Base-by-base conservation (phyloP, 2,329 filamentous ascomycete species). In the Curvularia sp. region DNA sequence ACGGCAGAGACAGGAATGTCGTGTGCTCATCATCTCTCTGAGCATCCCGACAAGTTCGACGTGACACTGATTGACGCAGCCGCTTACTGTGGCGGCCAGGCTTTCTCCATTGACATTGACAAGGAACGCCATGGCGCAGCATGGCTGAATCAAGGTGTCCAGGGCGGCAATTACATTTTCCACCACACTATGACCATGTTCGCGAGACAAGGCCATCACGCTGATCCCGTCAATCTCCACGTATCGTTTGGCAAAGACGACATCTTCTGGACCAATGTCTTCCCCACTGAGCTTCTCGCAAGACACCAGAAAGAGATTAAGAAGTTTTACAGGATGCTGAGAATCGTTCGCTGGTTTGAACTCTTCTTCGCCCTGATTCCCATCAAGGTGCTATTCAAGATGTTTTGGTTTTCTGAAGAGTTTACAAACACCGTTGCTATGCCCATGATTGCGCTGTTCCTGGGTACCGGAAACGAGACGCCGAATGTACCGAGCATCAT, bases 381-480 rank as follows among this genome's bases (percentile, higher is more conserved):
- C 0, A 86, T 92, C 67, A 87, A 85, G 58, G 75, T 86, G 32
- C 82, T 92, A 72, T 80, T 92, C 65, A 85, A 84, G 55, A 74
- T 91, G 49, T 91, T 90, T 74, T 78, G 86, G 55, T 92, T 92
- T 76, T 87, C 82, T 55, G 81, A 84, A 9, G 88, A 90, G 54
- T 93, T 92, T 70, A 84, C 84, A 15, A 87, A 92, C 68, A 87
- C 86, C 34, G 87, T 92, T 75, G 86, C 89, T 0, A 81, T 90
- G 56, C 89, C 89, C 0, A 84, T 92, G 72, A 84, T 91, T 30
- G 89, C 89, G 0, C 79, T 92, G 1, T 92, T 93, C 70, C 79
- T 92, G 0, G 89, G 89, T 0, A 92, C 89, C 5, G 89, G 89
- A 1, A 92, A 92, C 64, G 87, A 90, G 66, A 89, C 89, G 0